phyloP scores from a whole-genome alignment of 2,329 filamentous ascomycete species.

The Ophiostoma piceae region DNA sequence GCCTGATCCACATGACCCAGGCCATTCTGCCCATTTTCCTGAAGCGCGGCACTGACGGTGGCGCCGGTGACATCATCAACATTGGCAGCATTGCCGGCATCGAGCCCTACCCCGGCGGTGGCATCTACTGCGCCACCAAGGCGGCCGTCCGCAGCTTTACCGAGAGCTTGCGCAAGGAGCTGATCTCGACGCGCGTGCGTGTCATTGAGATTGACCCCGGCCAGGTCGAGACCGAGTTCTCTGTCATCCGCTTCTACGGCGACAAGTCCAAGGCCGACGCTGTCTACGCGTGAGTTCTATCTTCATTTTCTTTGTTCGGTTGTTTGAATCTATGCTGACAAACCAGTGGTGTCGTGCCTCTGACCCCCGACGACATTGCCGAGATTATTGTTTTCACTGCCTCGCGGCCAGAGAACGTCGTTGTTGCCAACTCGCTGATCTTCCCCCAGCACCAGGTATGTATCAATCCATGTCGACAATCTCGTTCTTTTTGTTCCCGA shows the following conservation, averaged over 20 bases:
- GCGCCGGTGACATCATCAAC: constrained; percentile 90
- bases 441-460: constrained; percentile 79
- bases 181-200: constrained; percentile 72
- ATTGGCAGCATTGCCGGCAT: constrained; percentile 86
- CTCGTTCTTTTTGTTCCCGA: not conserved
- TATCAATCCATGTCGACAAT: not conserved
- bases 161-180: constrained; percentile 74
- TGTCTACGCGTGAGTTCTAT: constrained; percentile 66
- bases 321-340: not conserved
- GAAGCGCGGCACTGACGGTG: constrained; percentile 61
- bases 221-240: constrained; percentile 93
- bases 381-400: constrained; percentile 85
- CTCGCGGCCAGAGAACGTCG: constrained; percentile 80
- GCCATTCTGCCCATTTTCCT: constrained; percentile 79
- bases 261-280: constrained; percentile 86
- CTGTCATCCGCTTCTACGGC: constrained; percentile 78
- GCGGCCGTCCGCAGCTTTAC: constrained; percentile 82
- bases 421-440: constrained; percentile 79
- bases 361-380: constrained; percentile 86
- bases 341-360: constrained; percentile 65
- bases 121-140: constrained; percentile 92
- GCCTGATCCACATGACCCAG: constrained; percentile 95
- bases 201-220: constrained; percentile 88
- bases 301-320: not conserved
- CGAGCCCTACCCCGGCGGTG: constrained; percentile 77